phyloP scores from a whole-genome alignment of 345 rosid species.

The Aurinia saxatilis region DNA sequence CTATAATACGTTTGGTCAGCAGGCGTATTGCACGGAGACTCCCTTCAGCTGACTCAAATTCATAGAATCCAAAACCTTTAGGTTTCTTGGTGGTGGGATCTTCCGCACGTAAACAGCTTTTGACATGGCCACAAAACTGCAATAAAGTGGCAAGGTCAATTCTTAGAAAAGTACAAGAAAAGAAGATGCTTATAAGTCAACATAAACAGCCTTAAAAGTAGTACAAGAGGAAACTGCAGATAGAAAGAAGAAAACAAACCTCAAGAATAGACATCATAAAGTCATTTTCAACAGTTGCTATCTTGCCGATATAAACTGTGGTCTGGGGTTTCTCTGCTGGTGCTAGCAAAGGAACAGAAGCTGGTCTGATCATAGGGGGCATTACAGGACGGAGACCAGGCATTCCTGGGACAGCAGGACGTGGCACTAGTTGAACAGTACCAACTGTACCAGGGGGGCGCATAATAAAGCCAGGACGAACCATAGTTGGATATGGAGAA shows the following conservation, averaged over 20 bases:
- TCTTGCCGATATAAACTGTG: constrained; percentile 94
- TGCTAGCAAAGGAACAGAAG: constrained; percentile 47
- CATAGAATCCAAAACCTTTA: constrained; percentile 91
- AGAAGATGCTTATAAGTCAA: background rate
- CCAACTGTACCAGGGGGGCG: constrained; percentile 76
- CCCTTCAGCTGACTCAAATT: constrained; percentile 94
- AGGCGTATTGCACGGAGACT: constrained; percentile 91
- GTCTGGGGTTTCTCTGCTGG: constrained; percentile 91
- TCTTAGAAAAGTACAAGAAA: background rate
- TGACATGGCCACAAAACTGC: constrained; percentile 91
- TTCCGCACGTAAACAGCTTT: constrained; percentile 84
- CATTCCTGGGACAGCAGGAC: constrained; percentile 64
- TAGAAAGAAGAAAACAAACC: constrained; percentile 34
- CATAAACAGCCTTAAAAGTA: background rate
- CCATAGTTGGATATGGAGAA: constrained; percentile 60
- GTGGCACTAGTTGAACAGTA: constrained; percentile 45
- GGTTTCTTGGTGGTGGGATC: constrained; percentile 76
- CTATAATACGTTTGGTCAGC: constrained; percentile 76
- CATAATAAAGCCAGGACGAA: constrained; percentile 73
- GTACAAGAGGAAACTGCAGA: background rate
- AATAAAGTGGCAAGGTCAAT: constrained; percentile 10
- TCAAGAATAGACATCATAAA: constrained; percentile 75
- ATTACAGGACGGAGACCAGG: constrained; percentile 72
- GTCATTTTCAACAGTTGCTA: constrained; percentile 82
- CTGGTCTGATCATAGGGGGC: constrained; percentile 68